phyloP scores from a whole-genome alignment of 306 rosid genomes.

The Comarum palustre region DNA sequence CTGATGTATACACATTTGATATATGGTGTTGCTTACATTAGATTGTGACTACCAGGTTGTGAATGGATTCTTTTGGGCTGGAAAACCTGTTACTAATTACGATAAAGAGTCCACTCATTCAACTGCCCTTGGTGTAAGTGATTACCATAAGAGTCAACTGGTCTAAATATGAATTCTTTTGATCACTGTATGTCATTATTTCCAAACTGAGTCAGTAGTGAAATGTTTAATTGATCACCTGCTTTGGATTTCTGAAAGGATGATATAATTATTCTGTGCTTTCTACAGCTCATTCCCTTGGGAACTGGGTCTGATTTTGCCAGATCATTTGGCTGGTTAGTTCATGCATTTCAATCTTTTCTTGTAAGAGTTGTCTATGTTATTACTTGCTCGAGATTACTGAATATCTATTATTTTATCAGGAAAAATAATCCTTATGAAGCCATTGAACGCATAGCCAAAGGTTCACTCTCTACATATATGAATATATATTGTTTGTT shows the following conservation, averaged over 20 bases:
- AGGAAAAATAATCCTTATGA: conserved; percentile 86
- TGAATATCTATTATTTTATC: conserved; percentile 27
- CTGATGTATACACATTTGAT: neutral
- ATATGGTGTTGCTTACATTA: neutral
- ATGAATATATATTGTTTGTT: no score
- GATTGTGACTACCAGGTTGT: conserved; percentile 63
- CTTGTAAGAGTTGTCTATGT: conserved; percentile 6
- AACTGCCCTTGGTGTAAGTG: conserved; percentile 97
- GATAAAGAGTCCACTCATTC: conserved; percentile 49
- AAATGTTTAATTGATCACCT: conserved; percentile 11
- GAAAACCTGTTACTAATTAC: conserved; percentile 65
- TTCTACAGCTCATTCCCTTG: conserved; percentile 82
- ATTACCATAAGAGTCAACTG: conserved; percentile 16
- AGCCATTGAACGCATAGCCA: conserved; percentile 76
- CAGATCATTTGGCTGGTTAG: conserved; percentile 82
- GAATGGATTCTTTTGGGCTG: conserved; percentile 96
- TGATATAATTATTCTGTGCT: conserved; percentile 28
- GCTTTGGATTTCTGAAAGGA: conserved; percentile 24
- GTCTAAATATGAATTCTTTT: conserved; percentile 15
- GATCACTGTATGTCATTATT: neutral
- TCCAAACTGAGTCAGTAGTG: conserved; percentile 17
- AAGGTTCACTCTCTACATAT: conserved; percentile 35
- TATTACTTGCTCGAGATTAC: conserved; percentile 17
- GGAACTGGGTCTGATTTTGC: conserved; percentile 98
- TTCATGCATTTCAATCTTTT: conserved; percentile 22